Percentiles rank a stretch among this genome's conserved stretches.
phyloP scores from a whole-genome alignment of 371 early-diverging fungal species.

The Enteropsectra breve region DNA sequence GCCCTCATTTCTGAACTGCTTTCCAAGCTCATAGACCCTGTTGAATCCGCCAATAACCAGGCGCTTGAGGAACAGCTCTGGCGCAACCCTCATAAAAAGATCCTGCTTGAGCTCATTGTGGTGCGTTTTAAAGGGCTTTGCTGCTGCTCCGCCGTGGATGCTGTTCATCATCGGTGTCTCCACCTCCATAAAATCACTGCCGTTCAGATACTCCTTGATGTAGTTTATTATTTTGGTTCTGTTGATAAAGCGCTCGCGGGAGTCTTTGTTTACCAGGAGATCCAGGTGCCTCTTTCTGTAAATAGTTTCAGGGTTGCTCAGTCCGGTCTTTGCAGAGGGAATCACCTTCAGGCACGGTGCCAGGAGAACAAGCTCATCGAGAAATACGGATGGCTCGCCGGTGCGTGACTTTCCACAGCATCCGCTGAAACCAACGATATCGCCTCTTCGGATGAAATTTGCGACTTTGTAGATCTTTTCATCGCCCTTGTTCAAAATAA shows the following conservation, averaged over 20 bases:
- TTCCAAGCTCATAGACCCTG: conserved; percentile 97
- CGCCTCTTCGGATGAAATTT: conserved; percentile 74
- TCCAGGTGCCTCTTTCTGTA: conserved; percentile 97
- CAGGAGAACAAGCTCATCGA: conserved; percentile 71
- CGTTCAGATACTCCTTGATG: conserved; percentile 80
- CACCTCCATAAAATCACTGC: conserved; percentile 87
- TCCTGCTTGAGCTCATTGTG: conserved; percentile 97
- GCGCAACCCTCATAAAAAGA: conserved; percentile 93
- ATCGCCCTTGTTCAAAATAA: conserved; percentile 30
- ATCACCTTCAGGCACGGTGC: conserved; percentile 88
- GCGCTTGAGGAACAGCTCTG: conserved; percentile 94
- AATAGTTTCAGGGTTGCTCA: conserved; percentile 80
- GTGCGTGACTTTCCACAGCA: conserved; percentile 78
- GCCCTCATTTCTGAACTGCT: conserved; percentile 97
- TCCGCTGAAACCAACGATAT: conserved; percentile 88
- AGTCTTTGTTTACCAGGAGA: conserved; percentile 88
- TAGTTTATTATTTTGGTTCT: conserved; percentile 82
- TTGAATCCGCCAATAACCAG: conserved; percentile 94
- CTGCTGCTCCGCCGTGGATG: conserved; percentile 96
- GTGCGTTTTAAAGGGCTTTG: conserved; percentile 96
- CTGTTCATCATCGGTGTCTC: conserved; percentile 99
- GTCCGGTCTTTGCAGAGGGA: conserved; percentile 84
- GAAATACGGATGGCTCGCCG: conserved; percentile 90
- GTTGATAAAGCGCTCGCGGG: conserved; percentile 78
- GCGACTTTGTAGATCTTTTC: conserved; percentile 9